phyloP scores from a whole-genome alignment of 495 filamentous ascomycete species.

The Schizothecium vesticola region DNA sequence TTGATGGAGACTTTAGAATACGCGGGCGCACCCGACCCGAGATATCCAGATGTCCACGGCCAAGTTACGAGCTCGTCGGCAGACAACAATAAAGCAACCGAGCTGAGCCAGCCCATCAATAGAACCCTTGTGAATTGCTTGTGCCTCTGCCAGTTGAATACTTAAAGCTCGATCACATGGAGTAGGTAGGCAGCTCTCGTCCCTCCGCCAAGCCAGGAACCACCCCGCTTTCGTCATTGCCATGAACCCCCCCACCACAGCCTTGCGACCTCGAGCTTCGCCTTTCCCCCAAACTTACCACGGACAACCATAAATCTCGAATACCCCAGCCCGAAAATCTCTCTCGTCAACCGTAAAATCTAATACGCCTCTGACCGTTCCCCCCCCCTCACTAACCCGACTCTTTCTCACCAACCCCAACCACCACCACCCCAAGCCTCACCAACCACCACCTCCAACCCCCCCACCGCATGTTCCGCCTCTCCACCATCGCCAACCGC shows the following conservation, averaged over 20 bases:
- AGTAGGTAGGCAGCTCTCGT: background rate
- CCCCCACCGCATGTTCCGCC: background rate
- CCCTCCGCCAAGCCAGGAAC: background rate
- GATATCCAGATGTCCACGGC: no score
- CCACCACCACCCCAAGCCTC: background rate
- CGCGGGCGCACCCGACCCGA: no score
- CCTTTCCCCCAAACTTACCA: background rate
- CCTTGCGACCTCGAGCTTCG: background rate
- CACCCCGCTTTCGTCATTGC: conserved; percentile 15
- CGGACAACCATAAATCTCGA: background rate
- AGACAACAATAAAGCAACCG: no score
- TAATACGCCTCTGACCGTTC: background rate
- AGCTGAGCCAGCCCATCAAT: background rate
- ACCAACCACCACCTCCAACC: background rate
- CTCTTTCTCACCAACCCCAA: background rate
- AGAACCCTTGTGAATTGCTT: background rate
- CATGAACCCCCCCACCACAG: background rate
- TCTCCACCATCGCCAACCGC: background rate
- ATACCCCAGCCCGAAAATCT: background rate
- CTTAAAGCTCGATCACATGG: background rate
- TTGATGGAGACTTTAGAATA: no score
- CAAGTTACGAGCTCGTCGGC: background rate
- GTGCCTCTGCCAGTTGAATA: background rate
- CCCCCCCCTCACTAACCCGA: no score
- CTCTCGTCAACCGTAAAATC: background rate